Conservation (phyloP, 2,329 filamentous ascomycete species). For the Aspergillus aculeatus region DNA sequence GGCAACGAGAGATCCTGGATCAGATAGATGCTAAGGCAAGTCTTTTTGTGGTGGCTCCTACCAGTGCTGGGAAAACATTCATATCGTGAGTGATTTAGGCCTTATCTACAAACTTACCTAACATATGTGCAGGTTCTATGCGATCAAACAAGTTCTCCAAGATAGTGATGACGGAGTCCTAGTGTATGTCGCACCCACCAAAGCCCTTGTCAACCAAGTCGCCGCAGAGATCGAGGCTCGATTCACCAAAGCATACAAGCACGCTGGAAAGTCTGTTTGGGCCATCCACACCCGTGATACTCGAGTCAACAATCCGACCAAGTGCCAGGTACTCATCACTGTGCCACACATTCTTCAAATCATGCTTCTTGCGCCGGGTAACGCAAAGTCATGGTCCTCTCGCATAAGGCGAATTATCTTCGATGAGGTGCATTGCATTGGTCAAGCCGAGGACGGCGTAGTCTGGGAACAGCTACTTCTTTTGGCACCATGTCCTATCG, state of each 20-base stretch:
- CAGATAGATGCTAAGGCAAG: constrained; percentile 69
- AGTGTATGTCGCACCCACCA: constrained; percentile 78
- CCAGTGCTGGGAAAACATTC: constrained; percentile 78
- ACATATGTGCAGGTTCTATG: constrained; percentile 61
- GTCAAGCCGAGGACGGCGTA: constrained; percentile 71
- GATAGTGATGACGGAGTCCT: constrained; percentile 67
- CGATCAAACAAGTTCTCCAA: constrained; percentile 73
- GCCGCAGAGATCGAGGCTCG: constrained; percentile 74
- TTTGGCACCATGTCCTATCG: constrained; percentile 72
- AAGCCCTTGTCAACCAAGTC: constrained; percentile 80
- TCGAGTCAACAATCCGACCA: constrained; percentile 68
- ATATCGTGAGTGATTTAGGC: constrained; percentile 51
- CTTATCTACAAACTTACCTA: background rate
- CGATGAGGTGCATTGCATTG: constrained; percentile 79
- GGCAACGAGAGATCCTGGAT: constrained; percentile 73
- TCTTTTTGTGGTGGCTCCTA: constrained; percentile 73
- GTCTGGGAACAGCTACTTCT: constrained; percentile 77
- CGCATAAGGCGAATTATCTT: constrained; percentile 75
- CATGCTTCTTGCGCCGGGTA: constrained; percentile 66
- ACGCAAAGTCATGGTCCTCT: constrained; percentile 66
- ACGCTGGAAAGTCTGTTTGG: constrained; percentile 68
- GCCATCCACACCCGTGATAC: constrained; percentile 75
- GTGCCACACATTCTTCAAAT: constrained; percentile 78
- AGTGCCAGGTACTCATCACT: constrained; percentile 74
- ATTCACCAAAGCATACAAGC: constrained; percentile 64